Evolutionary conservation across 2,329 filamentous ascomycete genomes (phyloP), one percentile per base, ranked within the genome.

Genomic region (Nigrograna mackinnonii): DNA sequence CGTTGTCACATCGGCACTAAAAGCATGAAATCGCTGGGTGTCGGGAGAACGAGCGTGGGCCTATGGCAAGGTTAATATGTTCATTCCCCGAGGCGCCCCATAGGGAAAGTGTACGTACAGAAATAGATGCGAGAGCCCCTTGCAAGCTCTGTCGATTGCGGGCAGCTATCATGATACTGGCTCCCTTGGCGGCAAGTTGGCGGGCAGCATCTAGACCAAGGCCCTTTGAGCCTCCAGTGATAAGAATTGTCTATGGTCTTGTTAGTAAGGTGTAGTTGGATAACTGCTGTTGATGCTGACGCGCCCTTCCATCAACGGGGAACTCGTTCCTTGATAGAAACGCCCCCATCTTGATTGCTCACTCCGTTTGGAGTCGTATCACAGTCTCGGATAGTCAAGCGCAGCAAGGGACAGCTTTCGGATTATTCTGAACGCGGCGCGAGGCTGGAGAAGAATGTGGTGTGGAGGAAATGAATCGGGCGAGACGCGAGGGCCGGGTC

Each of bases 141-240:
- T 37, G n/a, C 13, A 47, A 43, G 41, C 36, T 42, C 24, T 41
- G 37, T 32, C 44, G 28, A 33, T 41, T 41, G 20, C 44, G 44
- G 17, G 44, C 40, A 22, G 26, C 44, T 30, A 52, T 49, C 34
- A 49, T 22, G 20, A 52, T 22, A 18, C 49, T 49, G 22, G 46
- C 46, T 16, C 49, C 49, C 39, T 52, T 49, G 24, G 16, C 34
- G 6, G 49, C 46, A 19, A 52, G 49, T 28, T 52, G 42, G n/a
- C 36, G 35, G 17, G 43, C 49, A 19, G 41, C 40, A 31, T 37
- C 35, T 14, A 43, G 32, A 22, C 49, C 49, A 26, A 52, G 43
- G 22, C 49, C 49, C 33, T 46, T 49, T 12, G 49, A 52, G 12
- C 46, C 49, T 22, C 49, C 49, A 4, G 49, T 52, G n/a, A 52